Evolutionary conservation across 371 early-diverging fungal species (phyloP), one percentile per base, ranked within the genome.

Genomic region (Mucor lusitanicus): DNA sequence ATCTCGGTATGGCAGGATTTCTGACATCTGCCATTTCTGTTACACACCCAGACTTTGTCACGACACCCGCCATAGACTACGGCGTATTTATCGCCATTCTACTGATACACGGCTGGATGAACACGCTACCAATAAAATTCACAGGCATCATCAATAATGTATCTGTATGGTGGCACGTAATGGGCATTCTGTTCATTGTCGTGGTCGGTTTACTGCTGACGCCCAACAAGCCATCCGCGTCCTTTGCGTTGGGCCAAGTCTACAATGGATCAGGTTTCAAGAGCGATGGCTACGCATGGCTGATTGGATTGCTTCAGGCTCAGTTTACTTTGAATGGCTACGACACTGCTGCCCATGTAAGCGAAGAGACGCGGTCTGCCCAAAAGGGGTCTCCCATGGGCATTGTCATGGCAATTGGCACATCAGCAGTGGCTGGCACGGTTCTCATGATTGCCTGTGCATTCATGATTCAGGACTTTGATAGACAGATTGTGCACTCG

Each of bases 271-370:
- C 76, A 2, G 76, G 76, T 9, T 76, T 79, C 28, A 37, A 57
- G 9, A 71, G 53, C 32, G 54, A 67, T 37, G 75, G 75, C 8
- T 79, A 73, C 60, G 73, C 75, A 19, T 79, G 76, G 64, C 57
- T 79, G 28, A 66, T 79, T 32, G 80, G 74, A 15, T 59, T 79
- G n/a, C 59, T 79, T 11, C 80, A 79, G 37, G 65, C 74, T 25
- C 84, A 81, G 56, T 84, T 77, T 74, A 83, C 85, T 3, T 64
- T 84, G 44, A 82, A 81, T 56, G 85, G 90, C 9, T 91, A 89
- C 72, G 91, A 91, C 65, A 78, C 87, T 4, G 85, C 88, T 13
- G 90, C 90, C 11, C 90, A 91, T 68, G 86, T 91, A 76, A 81
- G 87, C 28, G 90, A 91, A 71, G 90, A 90, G 67, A 88, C 88